These are phyloP conservation scores for Cutaneotrichosporon spelunceum DNA, from an alignment of 1,284 basidiomycete species.

Conservation along the genomic window DNA sequence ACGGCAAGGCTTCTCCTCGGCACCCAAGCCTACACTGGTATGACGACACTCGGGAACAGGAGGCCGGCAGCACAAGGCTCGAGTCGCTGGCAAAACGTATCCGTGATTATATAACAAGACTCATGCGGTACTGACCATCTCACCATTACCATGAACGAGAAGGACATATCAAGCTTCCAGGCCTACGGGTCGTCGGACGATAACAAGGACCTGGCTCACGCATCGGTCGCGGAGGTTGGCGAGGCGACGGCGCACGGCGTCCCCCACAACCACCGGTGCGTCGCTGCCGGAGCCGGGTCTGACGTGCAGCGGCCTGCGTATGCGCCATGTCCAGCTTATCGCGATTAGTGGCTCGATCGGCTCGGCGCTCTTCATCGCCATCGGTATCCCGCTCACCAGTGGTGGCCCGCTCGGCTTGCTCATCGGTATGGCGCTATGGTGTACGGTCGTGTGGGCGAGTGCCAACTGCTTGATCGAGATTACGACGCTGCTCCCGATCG, in stretches of 20 bases:
- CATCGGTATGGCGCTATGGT: slow-evolving; percentile 28
- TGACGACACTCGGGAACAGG: too few relatives aligned
- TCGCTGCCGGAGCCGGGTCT: not conserved
- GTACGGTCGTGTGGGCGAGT: slow-evolving; percentile 24
- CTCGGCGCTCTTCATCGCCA: slow-evolving; percentile 29
- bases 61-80: too few relatives aligned
- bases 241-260: not conserved
- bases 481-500: slow-evolving; percentile 27
- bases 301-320: slow-evolving; percentile 20
- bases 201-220: not conserved
- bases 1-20: too few relatives aligned
- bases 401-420: slow-evolving; percentile 32
- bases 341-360: slow-evolving; percentile 30
- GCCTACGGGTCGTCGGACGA: not conserved
- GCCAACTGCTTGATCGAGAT: slow-evolving; percentile 34
- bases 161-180: not conserved
- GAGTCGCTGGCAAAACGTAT: too few relatives aligned
- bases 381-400: slow-evolving; percentile 27
- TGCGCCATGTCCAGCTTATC: slow-evolving; percentile 35
- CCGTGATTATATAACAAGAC: too few relatives aligned
- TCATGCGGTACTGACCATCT: not conserved
- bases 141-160: not conserved
- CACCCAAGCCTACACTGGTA: too few relatives aligned
- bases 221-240: not conserved
- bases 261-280: not conserved